phyloP scores from a whole-genome alignment of 1,284 basidiomycete genomes.

The Ganoderma lucidum region DNA sequence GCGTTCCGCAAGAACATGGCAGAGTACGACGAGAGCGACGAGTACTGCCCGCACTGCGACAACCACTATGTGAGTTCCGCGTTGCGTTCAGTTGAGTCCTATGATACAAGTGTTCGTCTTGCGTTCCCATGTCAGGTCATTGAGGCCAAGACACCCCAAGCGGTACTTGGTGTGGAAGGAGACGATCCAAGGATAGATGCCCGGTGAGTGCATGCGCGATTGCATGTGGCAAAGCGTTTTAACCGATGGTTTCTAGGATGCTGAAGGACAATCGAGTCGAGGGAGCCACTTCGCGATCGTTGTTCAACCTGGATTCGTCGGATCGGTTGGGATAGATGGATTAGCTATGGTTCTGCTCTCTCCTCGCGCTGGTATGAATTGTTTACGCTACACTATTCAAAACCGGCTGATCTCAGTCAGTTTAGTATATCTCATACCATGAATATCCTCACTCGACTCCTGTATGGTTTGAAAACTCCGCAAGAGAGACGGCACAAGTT shows the following conservation, averaged over 20 bases:
- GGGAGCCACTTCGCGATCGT: conserved; percentile 55
- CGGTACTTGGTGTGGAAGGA: conserved; percentile 87
- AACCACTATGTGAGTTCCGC: conserved; percentile 89
- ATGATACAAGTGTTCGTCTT: background rate
- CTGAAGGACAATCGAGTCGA: conserved; percentile 76
- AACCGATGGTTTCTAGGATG: conserved; percentile 53
- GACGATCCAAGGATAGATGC: conserved; percentile 91
- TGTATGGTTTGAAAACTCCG: too few relatives aligned
- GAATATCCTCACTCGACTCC: too few relatives aligned
- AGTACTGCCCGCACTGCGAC: conserved; percentile 98
- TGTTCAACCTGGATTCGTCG: conserved; percentile 53
- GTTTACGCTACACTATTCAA: background rate
- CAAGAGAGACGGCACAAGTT: too few relatives aligned
- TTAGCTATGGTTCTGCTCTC: too few relatives aligned
- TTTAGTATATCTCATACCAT: background rate
- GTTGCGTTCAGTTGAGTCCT: background rate
- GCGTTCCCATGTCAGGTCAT: conserved; percentile 81
- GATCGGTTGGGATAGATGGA: conserved; percentile 45
- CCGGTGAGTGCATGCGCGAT: conserved; percentile 60
- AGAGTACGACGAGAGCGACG: conserved; percentile 93
- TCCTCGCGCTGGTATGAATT: background rate
- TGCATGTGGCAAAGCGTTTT: too few relatives aligned
- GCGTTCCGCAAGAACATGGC: conserved; percentile 96
- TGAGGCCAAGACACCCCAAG: conserved; percentile 91
- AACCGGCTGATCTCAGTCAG: background rate